Conservation (phyloP, 805 yeast genomes). For the Hanseniaspora hatyaiensis region DNA sequence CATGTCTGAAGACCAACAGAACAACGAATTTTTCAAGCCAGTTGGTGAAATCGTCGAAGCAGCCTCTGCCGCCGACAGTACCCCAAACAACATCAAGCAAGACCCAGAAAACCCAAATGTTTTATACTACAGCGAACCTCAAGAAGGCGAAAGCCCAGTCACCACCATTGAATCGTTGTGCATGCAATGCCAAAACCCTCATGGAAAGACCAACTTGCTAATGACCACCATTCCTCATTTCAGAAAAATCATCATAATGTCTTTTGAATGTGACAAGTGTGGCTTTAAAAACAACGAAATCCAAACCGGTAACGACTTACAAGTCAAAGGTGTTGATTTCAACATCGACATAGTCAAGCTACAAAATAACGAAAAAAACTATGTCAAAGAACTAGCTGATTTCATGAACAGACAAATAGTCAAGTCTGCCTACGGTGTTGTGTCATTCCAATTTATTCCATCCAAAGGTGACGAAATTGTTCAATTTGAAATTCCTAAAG, state of each 20-base stretch:
- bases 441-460: slow-evolving; percentile 67
- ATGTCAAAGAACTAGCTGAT: slow-evolving; percentile 11
- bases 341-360: slow-evolving; percentile 32
- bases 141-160: slow-evolving; percentile 74
- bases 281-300: slow-evolving; percentile 81
- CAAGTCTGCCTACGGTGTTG: slow-evolving; percentile 60
- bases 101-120: slow-evolving; percentile 40
- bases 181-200: slow-evolving; percentile 75
- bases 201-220: slow-evolving; percentile 72
- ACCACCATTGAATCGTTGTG: slow-evolving; percentile 91
- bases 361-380: slow-evolving; percentile 48
- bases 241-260: slow-evolving; percentile 83
- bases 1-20: slow-evolving; percentile 20
- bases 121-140: slow-evolving; percentile 60
- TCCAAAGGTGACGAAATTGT: slow-evolving; percentile 39
- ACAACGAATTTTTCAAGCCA: slow-evolving; percentile 40
- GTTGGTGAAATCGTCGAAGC: slow-evolving; percentile 51
- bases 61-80: slow-evolving; percentile 19
- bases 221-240: slow-evolving; percentile 86
- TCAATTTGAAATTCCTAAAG: slow-evolving; percentile 71
- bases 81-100: slow-evolving; percentile 20
- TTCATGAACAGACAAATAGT: slow-evolving; percentile 74
- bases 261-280: slow-evolving; percentile 93
- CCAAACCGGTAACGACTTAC: slow-evolving; percentile 90
- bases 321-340: slow-evolving; percentile 65